A percentile compares a stretch with the other conserved stretches of the same genome.
Conservation (phyloP, 2,329 filamentous ascomycete genomes). For the Lojkania enalia region DNA sequence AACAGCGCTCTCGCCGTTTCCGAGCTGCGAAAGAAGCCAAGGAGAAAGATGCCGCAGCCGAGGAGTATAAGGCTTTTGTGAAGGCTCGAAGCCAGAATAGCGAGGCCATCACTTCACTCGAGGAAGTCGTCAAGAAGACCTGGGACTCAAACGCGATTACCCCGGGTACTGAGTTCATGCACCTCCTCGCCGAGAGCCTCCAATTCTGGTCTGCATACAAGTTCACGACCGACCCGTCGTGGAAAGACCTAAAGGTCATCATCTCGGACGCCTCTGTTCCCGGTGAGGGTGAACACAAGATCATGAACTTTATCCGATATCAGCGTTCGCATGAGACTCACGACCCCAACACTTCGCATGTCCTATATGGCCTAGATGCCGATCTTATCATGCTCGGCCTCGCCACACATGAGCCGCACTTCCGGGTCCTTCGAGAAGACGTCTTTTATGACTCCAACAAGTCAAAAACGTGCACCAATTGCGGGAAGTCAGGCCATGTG, state of each 20-base stretch:
- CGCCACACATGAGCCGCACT: conserved; percentile 95
- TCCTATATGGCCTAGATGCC: conserved; percentile 96
- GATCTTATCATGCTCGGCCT: conserved; percentile 98
- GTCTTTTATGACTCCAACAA: conserved; percentile 91
- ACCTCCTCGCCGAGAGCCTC: conserved; percentile 84
- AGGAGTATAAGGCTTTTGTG: conserved; percentile 82
- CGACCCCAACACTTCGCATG: conserved; percentile 94
- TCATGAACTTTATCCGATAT: conserved; percentile 96
- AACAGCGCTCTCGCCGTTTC: conserved; percentile 94
- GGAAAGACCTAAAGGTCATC: conserved; percentile 91
- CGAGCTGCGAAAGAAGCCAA: conserved; percentile 90
- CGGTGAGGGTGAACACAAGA: conserved; percentile 98
- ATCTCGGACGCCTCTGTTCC: conserved; percentile 98
- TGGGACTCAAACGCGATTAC: conserved; percentile 92
- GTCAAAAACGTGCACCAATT: conserved; percentile 81
- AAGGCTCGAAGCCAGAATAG: conserved; percentile 68
- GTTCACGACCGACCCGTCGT: conserved; percentile 92
- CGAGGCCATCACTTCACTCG: conserved; percentile 61
- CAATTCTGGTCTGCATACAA: conserved; percentile 98
- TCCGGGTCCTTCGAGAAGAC: conserved; percentile 93
- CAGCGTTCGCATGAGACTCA: conserved; percentile 89
- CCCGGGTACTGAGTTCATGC: conserved; percentile 98
- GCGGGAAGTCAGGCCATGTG: conserved; percentile 81
- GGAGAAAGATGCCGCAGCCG: conserved; percentile 90
- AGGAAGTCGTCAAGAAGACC: conserved; percentile 76